Evolutionary conservation across 1,284 basidiomycete species (phyloP).

Genomic region (Grifola frondosa): DNA sequence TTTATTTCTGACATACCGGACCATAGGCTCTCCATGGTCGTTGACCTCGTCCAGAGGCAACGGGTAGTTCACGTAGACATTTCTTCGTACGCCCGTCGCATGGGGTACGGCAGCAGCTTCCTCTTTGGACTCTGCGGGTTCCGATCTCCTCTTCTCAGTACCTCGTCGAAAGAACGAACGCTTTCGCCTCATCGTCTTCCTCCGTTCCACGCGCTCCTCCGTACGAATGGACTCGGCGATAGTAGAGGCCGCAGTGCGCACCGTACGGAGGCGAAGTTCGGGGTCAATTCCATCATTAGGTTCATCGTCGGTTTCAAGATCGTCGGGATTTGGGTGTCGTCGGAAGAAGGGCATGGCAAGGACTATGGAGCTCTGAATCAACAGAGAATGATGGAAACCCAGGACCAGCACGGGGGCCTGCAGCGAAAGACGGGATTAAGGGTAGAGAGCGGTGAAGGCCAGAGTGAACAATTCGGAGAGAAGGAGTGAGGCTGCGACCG

Average conservation of each 20-base stretch:
- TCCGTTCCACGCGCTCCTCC: slow-evolving; percentile 69
- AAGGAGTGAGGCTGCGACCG: too few species aligned
- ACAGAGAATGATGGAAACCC: slow-evolving; percentile 14
- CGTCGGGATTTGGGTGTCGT: slow-evolving; percentile 31
- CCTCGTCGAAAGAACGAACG: slow-evolving; percentile 59
- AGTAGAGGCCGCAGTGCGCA: slow-evolving; percentile 85
- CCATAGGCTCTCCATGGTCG: slow-evolving; percentile 73
- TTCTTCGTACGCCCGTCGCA: slow-evolving; percentile 61
- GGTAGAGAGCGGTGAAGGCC: too few species aligned
- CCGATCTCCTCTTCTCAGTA: slow-evolving; percentile 48
- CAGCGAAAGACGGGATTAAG: too few species aligned
- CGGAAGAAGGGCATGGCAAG: slow-evolving; percentile 29
- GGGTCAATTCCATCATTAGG: slow-evolving; percentile 73
- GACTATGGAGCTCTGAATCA: slow-evolving; percentile 3
- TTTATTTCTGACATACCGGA: slow-evolving; percentile 87
- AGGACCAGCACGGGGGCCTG: slow-evolving; percentile 27
- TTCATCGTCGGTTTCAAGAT: slow-evolving; percentile 55
- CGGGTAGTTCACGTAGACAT: slow-evolving; percentile 78
- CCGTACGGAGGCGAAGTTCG: slow-evolving; percentile 81
- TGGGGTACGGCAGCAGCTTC: slow-evolving; percentile 24
- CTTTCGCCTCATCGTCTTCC: slow-evolving; percentile 58
- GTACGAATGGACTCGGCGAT: slow-evolving; percentile 82
- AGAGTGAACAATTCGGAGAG: too few species aligned
- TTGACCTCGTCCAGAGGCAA: slow-evolving; percentile 67
- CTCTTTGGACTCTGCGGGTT: slow-evolving; percentile 31